These are phyloP conservation scores for Ophiostoma tasmaniense DNA, from an alignment of 2,329 filamentous ascomycete species.

Conservation along the genomic window DNA sequence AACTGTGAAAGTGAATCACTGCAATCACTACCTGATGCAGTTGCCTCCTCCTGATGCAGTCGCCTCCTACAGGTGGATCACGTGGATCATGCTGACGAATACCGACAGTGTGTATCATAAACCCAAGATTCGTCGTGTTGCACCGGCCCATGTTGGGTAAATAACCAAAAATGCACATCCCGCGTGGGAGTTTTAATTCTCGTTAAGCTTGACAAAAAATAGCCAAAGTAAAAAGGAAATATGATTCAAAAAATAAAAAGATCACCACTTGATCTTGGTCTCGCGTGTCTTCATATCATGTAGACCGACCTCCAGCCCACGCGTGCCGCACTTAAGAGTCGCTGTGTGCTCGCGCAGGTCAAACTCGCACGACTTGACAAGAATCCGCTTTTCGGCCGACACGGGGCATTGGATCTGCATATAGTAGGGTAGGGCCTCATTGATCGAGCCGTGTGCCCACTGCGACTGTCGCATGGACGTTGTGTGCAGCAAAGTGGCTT, in stretches of 20 bases:
- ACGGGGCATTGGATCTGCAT: conserved; percentile 26
- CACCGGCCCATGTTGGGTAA: neutral
- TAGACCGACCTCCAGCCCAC: conserved; percentile 39
- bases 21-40: too few species aligned
- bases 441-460: neutral
- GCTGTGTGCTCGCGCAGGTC: conserved; percentile 45
- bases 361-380: conserved; percentile 49
- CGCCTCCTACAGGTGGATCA: too few species aligned
- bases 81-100: too few species aligned
- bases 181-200: neutral
- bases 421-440: conserved; percentile 13
- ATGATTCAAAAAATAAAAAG: neutral
- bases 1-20: too few species aligned
- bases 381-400: conserved; percentile 46
- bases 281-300: conserved; percentile 40
- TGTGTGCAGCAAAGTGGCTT: conserved; percentile 17
- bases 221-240: neutral
- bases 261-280: conserved; percentile 41
- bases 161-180: neutral
- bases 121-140: neutral
- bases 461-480: neutral
- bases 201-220: neutral
- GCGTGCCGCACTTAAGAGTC: conserved; percentile 44
- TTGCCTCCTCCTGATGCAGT: too few species aligned
- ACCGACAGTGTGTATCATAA: neutral